Base-by-base conservation (phyloP, 306 rosid genomes). In the Pterocarpus macrocarpus region DNA sequence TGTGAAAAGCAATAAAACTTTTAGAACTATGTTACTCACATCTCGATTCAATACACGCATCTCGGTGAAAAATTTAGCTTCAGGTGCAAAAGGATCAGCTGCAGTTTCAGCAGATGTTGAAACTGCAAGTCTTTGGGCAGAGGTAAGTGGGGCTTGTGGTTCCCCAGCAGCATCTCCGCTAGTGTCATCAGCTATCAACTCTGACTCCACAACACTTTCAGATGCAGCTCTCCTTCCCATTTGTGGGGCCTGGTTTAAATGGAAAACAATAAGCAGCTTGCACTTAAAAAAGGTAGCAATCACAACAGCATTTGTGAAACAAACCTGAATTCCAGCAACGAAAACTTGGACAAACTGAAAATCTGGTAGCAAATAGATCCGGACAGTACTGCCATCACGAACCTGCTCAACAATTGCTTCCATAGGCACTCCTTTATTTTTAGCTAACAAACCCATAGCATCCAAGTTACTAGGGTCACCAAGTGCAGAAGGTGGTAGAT, bases 271-370 rank as follows among this genome's bases (percentile, higher is more conserved):
- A 53, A 65, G 52, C 44, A 17, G 66, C 47, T 50, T 55, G 64
- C 17, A 44, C 22, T 17, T 75, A 61, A 69, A 61, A 66, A 77
- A 39, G 17, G 33, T 56, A 69, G 75, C 17, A 78, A 41, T 16
- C 64, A 22, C 55, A 65, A 67, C 69, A 39, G 71, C 75, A 47
- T 39, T 69, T n/a, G 71, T 35, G 13, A 56, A 14, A 63, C 71
- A 56, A 71, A 91, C 99, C 99, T 96, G 99, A 76, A 90, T 92
- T 82, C 99, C 99, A 10, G 98, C 99, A 75, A 96, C 82, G 34
- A 93, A 93, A 71, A 96, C 99, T 86, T 96, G 99, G 71, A 96
- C 98, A 82, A 96, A 96, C 89, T 96, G 99, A 90, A 96, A 96
- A 56, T 92, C 97, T 0, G 99, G 98, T 80, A 96, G 99, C 89